Percentiles rank a stretch among this genome's conserved stretches.
These are phyloP conservation scores for Eleusine indica DNA, from an alignment of 176 grass and related monocot species.

Conservation along the genomic window DNA sequence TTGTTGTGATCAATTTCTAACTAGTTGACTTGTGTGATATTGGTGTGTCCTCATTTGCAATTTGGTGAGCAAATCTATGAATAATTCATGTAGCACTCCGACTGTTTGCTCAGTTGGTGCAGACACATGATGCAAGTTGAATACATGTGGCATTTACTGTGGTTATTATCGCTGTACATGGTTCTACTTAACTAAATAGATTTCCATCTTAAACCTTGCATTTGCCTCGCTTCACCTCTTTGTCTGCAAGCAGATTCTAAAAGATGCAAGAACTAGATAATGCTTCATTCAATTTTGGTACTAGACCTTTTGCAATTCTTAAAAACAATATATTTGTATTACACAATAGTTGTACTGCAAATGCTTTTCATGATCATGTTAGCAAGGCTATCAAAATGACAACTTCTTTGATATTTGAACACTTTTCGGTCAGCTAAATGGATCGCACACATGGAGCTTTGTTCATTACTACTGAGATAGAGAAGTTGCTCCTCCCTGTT, in stretches of 20 bases:
- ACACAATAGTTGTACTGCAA: not conserved
- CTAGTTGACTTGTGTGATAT: not conserved
- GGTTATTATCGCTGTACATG: not conserved
- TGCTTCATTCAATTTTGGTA: not conserved
- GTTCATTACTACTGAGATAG: not conserved
- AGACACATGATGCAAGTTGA: not conserved
- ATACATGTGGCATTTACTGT: not conserved
- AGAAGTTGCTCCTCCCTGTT: not conserved
- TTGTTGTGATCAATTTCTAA: not conserved
- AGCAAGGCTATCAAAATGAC: not conserved
- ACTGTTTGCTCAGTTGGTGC: not conserved
- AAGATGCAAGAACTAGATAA: not conserved
- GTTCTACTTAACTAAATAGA: not conserved
- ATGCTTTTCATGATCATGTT: not conserved
- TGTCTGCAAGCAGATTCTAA: not conserved
- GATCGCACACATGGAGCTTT: not conserved
- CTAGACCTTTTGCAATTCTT: not conserved
- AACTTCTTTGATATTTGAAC: not conserved
- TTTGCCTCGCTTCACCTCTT: not conserved
- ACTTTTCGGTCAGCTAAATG: constrained; percentile 2
- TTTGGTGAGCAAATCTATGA: not conserved
- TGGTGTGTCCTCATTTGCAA: not conserved
- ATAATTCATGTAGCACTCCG: not conserved
- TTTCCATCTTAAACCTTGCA: too few relatives aligned
- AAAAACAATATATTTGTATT: not conserved